phyloP scores from a whole-genome alignment of 2,329 filamentous ascomycete genomes.

The Aspergillus jensenii region DNA sequence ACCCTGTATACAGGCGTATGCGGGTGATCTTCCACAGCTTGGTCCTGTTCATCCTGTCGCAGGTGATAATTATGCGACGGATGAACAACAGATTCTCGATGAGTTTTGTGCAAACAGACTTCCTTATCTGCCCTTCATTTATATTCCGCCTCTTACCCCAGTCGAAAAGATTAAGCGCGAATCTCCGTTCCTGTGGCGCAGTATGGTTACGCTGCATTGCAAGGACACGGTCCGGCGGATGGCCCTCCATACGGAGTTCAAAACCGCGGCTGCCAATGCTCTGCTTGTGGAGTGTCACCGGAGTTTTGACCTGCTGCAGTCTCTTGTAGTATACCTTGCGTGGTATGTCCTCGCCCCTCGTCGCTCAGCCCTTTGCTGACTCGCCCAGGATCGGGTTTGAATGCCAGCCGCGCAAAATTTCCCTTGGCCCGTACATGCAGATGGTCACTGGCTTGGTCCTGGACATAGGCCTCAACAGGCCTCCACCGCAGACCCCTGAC shows the following conservation, averaged over 20 bases:
- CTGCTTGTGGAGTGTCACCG: slow-evolving; percentile 11
- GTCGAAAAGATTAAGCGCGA: neutral
- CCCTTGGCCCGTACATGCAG: slow-evolving; percentile 13
- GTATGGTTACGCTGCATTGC: slow-evolving; percentile 7
- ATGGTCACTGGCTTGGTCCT: slow-evolving; percentile 10
- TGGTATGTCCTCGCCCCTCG: neutral
- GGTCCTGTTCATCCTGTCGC: neutral
- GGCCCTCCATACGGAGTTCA: neutral
- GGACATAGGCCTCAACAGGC: slow-evolving; percentile 10
- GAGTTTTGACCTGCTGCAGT: slow-evolving; percentile 12
- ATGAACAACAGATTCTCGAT: slow-evolving; percentile 3
- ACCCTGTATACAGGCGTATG: neutral
- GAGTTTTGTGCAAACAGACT: slow-evolving; percentile 5
- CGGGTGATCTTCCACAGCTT: neutral
- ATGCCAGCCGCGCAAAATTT: slow-evolving; percentile 9
- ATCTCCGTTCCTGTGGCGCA: slow-evolving; percentile 13
- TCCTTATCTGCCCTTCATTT: slow-evolving; percentile 7
- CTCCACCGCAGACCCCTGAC: neutral
- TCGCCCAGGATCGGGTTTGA: slow-evolving; percentile 9
- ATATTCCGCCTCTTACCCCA: neutral
- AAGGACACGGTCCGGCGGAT: neutral
- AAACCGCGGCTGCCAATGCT: neutral
- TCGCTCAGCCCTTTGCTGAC: neutral
- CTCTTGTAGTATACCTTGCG: slow-evolving; percentile 10
- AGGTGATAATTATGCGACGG: neutral